These are phyloP conservation scores for Daldinia sp. DNA, from an alignment of 2,329 filamentous ascomycete species.

Conservation along the genomic window DNA sequence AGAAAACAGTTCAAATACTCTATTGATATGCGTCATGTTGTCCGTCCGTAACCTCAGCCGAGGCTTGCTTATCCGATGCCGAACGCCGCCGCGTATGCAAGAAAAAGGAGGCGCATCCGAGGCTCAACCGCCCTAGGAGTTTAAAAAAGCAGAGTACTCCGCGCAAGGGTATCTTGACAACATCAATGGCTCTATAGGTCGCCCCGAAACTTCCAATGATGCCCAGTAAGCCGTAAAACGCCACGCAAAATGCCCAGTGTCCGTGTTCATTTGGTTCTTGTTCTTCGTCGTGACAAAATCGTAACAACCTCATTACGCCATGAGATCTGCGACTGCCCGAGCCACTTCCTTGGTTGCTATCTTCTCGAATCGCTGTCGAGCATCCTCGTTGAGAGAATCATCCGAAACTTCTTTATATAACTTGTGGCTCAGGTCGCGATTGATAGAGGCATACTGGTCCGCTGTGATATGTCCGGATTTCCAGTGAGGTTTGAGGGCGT, in stretches of 20 bases:
- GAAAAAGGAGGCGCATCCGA: constrained; percentile 7
- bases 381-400: constrained; percentile 68
- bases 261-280: constrained; percentile 23
- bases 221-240: constrained; percentile 37
- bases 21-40: constrained; percentile 22
- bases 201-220: constrained; percentile 32
- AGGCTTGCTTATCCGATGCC: constrained; percentile 18
- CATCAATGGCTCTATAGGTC: constrained; percentile 34
- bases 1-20: constrained; percentile 17
- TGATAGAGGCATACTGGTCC: constrained; percentile 92
- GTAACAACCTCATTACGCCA: constrained; percentile 37
- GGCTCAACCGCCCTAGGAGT: constrained; percentile 9
- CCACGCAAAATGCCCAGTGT: constrained; percentile 32
- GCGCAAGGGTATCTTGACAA: constrained; percentile 40
- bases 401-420: constrained; percentile 76
- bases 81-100: constrained; percentile 36
- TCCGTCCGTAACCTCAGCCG: constrained; percentile 19
- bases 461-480: constrained; percentile 80
- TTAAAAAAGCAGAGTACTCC: constrained; percentile 33
- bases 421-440: constrained; percentile 85
- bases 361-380: constrained; percentile 75
- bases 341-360: constrained; percentile 82
- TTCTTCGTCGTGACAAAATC: constrained; percentile 10
- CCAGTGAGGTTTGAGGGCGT: constrained; percentile 84
- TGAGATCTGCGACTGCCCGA: constrained; percentile 70